Base-by-base conservation (phyloP, 441 rosid genomes). In the Adansonia rubrostipa region DNA sequence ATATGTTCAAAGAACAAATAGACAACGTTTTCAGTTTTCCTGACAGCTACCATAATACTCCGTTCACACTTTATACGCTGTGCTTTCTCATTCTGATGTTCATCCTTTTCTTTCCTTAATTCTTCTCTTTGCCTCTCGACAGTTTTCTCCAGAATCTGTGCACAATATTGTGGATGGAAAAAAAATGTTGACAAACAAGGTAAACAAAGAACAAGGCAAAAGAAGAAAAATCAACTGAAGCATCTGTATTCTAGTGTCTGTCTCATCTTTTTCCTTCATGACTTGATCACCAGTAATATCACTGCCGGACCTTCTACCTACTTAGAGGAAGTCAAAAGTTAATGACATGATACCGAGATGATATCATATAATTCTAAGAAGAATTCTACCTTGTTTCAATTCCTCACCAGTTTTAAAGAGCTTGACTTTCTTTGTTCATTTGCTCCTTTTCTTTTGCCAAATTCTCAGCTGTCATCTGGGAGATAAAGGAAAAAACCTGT, bases 221-320 rank as follows among this genome's bases (percentile, higher is more conserved):
- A 63, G 60, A 56, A 61, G 78, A 22, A 78, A 64, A 13, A 28
- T 71, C 22, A 45, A 50, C 48, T 56, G 68, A 17, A 10, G 62
- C 77, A 96, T 98, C 97, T 94, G 98, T 84, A 92, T 87, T 82
- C 89, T 93, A 56, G 91, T 91, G 57, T 96, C 98, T 84, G 88
- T 96, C 80, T 94, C 98, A 82, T 96, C 98, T 85, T 86, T 96
- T 82, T 96, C 99, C 89, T 92, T 93, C 88, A 89, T 80, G 77
- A 87, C 85, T 81, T 91, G 98, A 79, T 96, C 98, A 71, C 88
- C 84, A 77, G 80, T 77, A 74, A 81, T 82, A 87, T 85, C 95
- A 66, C 82, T 87, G 9, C 84, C 47, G 13, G 91, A 62, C 81
- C 81, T 87, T 84, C 86, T 91, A 72, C 91, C 99, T 90, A 77